These are phyloP conservation scores for Colletotrichum sp. DNA, from an alignment of 2,329 filamentous ascomycete species.

Conservation along the genomic window DNA sequence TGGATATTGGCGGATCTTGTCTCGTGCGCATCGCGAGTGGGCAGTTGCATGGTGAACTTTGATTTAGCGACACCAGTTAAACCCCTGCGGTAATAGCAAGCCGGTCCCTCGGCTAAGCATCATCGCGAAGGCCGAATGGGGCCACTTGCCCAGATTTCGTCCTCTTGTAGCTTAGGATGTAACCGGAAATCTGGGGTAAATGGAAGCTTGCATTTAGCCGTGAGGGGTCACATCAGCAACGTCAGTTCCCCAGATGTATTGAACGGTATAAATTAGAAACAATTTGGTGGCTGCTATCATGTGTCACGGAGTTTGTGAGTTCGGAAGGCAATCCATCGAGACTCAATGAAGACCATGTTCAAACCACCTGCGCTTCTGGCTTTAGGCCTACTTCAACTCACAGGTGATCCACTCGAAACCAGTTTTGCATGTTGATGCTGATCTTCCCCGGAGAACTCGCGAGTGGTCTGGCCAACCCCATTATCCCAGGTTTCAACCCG, in stretches of 20 bases:
- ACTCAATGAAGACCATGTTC: background rate
- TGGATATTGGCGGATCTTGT: background rate
- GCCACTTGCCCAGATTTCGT: background rate
- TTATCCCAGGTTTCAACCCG: slow-evolving; percentile 21
- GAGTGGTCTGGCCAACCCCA: slow-evolving; percentile 11
- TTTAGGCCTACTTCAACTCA: background rate
- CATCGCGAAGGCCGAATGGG: background rate
- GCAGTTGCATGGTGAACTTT: background rate
- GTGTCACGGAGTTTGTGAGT: background rate
- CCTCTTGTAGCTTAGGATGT: background rate
- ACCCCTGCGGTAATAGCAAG: background rate
- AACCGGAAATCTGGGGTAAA: slow-evolving; percentile 5
- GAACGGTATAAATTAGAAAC: background rate
- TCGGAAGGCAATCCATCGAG: background rate
- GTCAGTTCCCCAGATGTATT: background rate
- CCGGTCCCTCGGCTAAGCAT: background rate
- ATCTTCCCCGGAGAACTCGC: background rate
- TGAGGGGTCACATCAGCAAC: slow-evolving; percentile 9
- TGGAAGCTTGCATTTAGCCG: slow-evolving; percentile 11
- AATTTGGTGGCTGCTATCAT: background rate
- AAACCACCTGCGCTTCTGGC: background rate
- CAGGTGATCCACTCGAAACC: background rate
- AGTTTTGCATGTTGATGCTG: background rate
- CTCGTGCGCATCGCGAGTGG: background rate
- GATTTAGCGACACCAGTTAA: background rate